phyloP scores from a whole-genome alignment of 108 stramenopile genomes.

The Schizochytrium sp. region DNA sequence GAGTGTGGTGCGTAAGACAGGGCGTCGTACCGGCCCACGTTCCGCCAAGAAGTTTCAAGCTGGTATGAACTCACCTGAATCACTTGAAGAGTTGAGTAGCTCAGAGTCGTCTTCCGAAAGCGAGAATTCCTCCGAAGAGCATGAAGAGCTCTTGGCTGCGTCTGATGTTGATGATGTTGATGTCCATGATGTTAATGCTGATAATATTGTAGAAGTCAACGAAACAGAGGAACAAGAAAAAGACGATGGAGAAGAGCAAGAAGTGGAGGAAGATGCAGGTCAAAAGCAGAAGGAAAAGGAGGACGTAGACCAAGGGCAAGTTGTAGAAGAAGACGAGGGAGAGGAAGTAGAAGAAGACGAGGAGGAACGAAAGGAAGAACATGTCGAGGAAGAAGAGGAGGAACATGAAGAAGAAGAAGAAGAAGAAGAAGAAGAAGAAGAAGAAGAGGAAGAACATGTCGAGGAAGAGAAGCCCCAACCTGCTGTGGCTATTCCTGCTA shows the following conservation, averaged over 20 bases:
- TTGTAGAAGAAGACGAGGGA: neutral
- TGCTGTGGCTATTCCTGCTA: too few species aligned
- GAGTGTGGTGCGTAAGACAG: too few species aligned
- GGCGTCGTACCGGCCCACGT: too few species aligned
- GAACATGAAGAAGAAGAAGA: neutral
- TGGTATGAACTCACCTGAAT: too few species aligned
- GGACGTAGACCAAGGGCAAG: neutral
- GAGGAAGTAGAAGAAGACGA: neutral
- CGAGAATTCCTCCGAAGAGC: too few species aligned
- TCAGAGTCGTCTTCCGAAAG: too few species aligned
- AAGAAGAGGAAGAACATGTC: neutral
- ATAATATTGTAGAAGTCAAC: neutral
- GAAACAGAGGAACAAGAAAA: constrained; percentile 29
- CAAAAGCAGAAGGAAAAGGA: neutral
- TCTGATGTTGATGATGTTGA: too few species aligned
- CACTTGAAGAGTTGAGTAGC: too few species aligned
- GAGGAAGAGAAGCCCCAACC: neutral
- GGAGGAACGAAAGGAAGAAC: neutral
- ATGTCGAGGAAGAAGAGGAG: neutral
- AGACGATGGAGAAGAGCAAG: neutral
- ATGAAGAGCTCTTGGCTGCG: too few species aligned
- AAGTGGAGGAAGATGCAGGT: neutral
- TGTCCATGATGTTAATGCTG: too few species aligned
- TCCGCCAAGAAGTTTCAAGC: too few species aligned
- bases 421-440: neutral